Evolutionary conservation across 2,329 filamentous ascomycete species (phyloP).

Genomic region (Xylaria sp.): DNA sequence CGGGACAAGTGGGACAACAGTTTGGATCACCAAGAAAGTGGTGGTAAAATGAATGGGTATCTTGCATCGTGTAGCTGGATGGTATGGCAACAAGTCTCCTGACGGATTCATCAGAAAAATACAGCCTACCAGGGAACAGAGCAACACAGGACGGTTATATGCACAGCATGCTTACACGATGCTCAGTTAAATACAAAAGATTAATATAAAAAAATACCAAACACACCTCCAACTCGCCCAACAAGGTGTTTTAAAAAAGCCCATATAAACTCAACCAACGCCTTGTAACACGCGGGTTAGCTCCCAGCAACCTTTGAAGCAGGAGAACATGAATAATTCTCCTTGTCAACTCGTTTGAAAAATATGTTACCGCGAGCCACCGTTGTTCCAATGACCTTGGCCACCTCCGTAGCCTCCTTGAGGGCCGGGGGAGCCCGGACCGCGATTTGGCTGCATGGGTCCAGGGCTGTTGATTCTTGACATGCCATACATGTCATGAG

Average conservation of each 20-base stretch:
- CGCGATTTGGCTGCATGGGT: slow-evolving; percentile 32
- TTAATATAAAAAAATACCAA: not conserved
- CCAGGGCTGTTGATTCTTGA: slow-evolving; percentile 37
- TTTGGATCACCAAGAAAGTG: not conserved
- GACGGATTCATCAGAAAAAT: slow-evolving; percentile 6
- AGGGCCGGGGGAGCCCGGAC: slow-evolving; percentile 33
- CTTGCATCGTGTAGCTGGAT: slow-evolving; percentile 29
- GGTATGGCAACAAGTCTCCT: not conserved
- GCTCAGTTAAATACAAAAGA: not conserved
- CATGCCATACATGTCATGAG: slow-evolving; percentile 40
- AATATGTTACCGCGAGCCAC: slow-evolving; percentile 14
- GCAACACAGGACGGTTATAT: slow-evolving; percentile 14
- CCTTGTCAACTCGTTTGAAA: not conserved
- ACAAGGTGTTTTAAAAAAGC: slow-evolving; percentile 16
- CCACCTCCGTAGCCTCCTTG: slow-evolving; percentile 24
- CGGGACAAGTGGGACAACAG: not conserved
- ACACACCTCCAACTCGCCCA: slow-evolving; percentile 13
- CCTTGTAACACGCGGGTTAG: slow-evolving; percentile 19
- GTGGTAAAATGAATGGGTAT: slow-evolving; percentile 29
- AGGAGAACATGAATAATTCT: not conserved
- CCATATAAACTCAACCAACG: slow-evolving; percentile 31
- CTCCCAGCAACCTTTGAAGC: not conserved
- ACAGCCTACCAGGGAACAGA: slow-evolving; percentile 14
- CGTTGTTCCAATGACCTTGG: slow-evolving; percentile 18
- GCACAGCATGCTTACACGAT: slow-evolving; percentile 25